Conservation (phyloP, 1,139 yeast species). For the Taiozyma sp. region DNA sequence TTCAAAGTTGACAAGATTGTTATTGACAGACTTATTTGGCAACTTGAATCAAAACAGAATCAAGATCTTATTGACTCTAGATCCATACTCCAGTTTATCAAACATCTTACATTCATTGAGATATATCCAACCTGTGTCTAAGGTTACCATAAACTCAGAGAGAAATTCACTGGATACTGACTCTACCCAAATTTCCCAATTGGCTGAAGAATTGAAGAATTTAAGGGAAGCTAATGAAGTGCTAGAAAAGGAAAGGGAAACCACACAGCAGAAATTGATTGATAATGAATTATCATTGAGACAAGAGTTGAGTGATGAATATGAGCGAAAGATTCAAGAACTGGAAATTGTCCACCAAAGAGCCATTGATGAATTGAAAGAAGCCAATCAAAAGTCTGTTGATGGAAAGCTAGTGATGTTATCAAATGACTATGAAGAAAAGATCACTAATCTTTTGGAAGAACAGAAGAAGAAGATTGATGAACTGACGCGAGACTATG, state of each 20-base stretch:
- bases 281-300: conserved; percentile 28
- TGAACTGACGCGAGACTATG: conserved; percentile 1
- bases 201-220: conserved; percentile 13
- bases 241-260: conserved; percentile 22
- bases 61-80: conserved; percentile 48
- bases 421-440: conserved; percentile 20
- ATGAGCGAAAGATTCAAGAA: conserved; percentile 27
- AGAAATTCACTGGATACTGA: conserved; percentile 15
- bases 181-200: conserved; percentile 5
- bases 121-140: conserved; percentile 23
- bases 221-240: conserved; percentile 10
- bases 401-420: conserved; percentile 20
- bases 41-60: conserved; percentile 21
- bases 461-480: conserved; percentile 3
- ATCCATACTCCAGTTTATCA: conserved; percentile 39
- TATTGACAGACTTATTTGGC: conserved; percentile 39
- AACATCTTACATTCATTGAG: conserved; percentile 21
- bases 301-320: conserved; percentile 27
- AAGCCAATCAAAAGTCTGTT: conserved; percentile 12
- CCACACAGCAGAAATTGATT: conserved; percentile 17
- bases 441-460: background rate
- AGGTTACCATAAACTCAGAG: conserved; percentile 16
- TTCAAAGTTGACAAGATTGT: conserved; percentile 40
- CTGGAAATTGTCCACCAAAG: conserved; percentile 22
- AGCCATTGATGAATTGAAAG: conserved; percentile 24